Evolutionary conservation across 441 rosid species (phyloP), one percentile per base, ranked within the genome.

Genomic region (Jatropha podagrica): DNA sequence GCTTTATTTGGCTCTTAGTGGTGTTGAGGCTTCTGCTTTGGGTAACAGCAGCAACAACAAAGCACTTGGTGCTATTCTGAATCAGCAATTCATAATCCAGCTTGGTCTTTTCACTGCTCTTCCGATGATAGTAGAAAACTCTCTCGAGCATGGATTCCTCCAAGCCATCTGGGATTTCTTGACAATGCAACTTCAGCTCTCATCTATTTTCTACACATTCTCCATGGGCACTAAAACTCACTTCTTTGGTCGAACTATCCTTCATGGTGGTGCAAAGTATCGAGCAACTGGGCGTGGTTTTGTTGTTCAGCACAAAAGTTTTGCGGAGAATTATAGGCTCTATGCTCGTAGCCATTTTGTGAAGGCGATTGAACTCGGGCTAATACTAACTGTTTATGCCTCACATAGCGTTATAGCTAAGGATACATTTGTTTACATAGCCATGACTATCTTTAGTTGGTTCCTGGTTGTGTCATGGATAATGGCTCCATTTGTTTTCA

Each of bases 211-310:
- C 78, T 94, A 94, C 84, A 88, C 96, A 27, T 94, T 94, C 82
- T 94, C 98, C 79, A 92, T 94, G 98, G 98, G 98, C 79, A 94
- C 98, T 10, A 90, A 94, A 74, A 90, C 95, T 46, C 97, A 92
- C 82, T 94, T 83, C 83, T 92, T 94, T 78, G 98, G 98, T 71
- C 85, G 97, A 78, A 94, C 98, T 14, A 80, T 94, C 78, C 97
- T 94, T 82, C 98, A 94, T 58, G 98, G 98, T 46, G 98, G 97
- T 74, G 98, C 97, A 3, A 94, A 90, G 80, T 94, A 94, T 79
- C 83, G 97, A 59, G 97, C 96, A 70, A 94, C 97, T 38, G 97
- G 98, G 56, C 96, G 97, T 75, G 98, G 98, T 74, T 94, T 94
- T 80, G 98, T 92, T 61, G 98, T 92, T 52, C 86, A 92, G 84